Base-by-base conservation (phyloP, 306 rosid species). In the Hylodesmum podocarpum region DNA sequence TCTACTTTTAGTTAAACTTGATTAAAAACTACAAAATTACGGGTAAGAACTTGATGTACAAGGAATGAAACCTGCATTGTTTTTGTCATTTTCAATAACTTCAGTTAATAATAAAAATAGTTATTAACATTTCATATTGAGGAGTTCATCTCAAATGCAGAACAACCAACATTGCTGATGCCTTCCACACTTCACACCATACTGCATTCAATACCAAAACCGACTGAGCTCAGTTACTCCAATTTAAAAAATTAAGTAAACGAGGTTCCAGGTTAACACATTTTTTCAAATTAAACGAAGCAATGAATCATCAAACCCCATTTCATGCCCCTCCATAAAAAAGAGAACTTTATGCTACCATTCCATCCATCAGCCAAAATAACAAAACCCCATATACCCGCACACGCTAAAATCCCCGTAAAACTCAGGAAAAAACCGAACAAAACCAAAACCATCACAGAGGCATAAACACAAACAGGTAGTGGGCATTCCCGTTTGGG, bases 391-490 rank as follows among this genome's bases (percentile, higher is more conserved):
- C 73, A 55, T 3, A 12, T 51, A 16, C 10, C 16, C 13, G 3
- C 63, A 24, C 8, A n/a, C 15, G 19, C 36, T 67, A 18, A 31
- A 4, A 72, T 25, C 3, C 44, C 21, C 25, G 49, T 22, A 7
- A 57, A 25, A 28, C 63, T 36, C 37, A 18, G 37, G 49, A 31
- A 68, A 14, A 68, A 28, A 28, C 6, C 15, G 5, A 40, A 74
- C 24, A 8, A 27, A 1, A 62, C 6, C 2, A 21, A 14, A 1
- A 47, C 0, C 4, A 2, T 63, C 51, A 46, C 8, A 61, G 80
- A 54, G 10, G 62, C 66, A 72, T 53, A 82, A 50, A 9, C 41
- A 64, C 73, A 76, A 76, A 76, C 28, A 53, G 16, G n/a, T 14
- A 33, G 70, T 0, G 47, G 10, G 49, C 73, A 24, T 29, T 29